These are phyloP conservation scores for Hyaloscypha finlandica DNA, from an alignment of 495 filamentous ascomycete species.

Conservation along the genomic window DNA sequence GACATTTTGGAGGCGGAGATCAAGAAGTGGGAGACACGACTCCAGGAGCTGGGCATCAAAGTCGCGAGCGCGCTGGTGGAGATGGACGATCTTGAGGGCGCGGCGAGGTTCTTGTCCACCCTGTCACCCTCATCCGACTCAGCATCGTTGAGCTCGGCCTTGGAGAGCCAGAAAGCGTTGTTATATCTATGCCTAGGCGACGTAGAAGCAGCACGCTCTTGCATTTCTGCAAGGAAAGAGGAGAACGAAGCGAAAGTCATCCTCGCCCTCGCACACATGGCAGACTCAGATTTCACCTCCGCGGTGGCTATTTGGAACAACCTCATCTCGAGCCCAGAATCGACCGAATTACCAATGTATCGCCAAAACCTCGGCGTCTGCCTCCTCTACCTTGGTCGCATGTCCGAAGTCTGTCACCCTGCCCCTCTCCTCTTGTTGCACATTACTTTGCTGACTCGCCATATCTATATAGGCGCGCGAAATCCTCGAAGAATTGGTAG, in stretches of 20 bases:
- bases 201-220: constrained; percentile 61
- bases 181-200: constrained; percentile 78
- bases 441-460: neutral
- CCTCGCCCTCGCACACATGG: constrained; percentile 69
- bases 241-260: constrained; percentile 46
- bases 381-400: constrained; percentile 72
- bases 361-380: constrained; percentile 82
- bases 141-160: constrained; percentile 31
- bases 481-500: constrained; percentile 64
- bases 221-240: constrained; percentile 37
- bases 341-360: constrained; percentile 54
- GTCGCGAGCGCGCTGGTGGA: constrained; percentile 83
- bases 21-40: constrained; percentile 64
- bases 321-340: constrained; percentile 42
- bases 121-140: constrained; percentile 33
- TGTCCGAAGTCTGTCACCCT: constrained; percentile 63
- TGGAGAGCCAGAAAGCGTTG: constrained; percentile 55
- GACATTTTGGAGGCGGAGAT: constrained; percentile 45
- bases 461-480: constrained; percentile 49
- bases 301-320: constrained; percentile 66
- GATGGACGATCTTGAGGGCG: constrained; percentile 84
- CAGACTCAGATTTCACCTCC: constrained; percentile 69
- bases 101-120: constrained; percentile 63
- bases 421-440: neutral
- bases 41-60: constrained; percentile 74